Conservation (phyloP, 768 basidiomycete genomes). For the Rhodosporidiobolus odoratus region DNA sequence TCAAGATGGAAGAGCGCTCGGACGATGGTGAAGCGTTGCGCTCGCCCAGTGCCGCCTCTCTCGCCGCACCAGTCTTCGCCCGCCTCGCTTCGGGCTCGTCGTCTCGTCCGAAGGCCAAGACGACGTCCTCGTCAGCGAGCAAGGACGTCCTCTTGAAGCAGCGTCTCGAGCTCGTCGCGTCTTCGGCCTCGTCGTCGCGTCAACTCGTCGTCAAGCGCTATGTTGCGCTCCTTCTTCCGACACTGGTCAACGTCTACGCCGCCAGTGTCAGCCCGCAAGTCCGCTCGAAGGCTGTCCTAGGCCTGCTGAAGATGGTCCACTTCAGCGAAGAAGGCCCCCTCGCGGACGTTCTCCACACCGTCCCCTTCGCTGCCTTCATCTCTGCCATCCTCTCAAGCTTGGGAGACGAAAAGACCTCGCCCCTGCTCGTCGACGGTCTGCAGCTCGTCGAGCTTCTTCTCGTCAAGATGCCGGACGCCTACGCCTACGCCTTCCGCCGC, state of each 20-base stretch:
- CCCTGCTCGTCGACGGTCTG: constrained; percentile 72
- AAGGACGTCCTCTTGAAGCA: constrained; percentile 50
- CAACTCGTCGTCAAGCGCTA: constrained; percentile 68
- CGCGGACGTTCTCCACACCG: constrained; percentile 68
- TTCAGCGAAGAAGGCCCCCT: constrained; percentile 75
- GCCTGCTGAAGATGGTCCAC: constrained; percentile 81
- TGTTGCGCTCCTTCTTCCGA: constrained; percentile 82
- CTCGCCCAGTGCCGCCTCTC: constrained; percentile 32
- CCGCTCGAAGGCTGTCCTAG: constrained; percentile 79
- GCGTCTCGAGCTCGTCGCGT: constrained; percentile 58
- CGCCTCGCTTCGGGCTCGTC: constrained; percentile 39
- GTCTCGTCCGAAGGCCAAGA: constrained; percentile 42
- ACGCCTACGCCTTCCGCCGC: constrained; percentile 80
- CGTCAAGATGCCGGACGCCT: constrained; percentile 72
- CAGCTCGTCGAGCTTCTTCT: constrained; percentile 90
- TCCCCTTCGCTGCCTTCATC: constrained; percentile 90
- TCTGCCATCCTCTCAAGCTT: constrained; percentile 90
- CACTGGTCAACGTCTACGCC: constrained; percentile 97
- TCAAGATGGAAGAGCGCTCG: constrained; percentile 32
- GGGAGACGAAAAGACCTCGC: constrained; percentile 69
- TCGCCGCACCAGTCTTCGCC: constrained; percentile 42
- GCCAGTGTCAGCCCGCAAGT: constrained; percentile 86
- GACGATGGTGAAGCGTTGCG: constrained; percentile 41
- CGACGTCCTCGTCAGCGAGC: constrained; percentile 39
- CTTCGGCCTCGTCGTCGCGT: constrained; percentile 60